Conservation (phyloP, 2,329 filamentous ascomycete genomes). For the Aspergillus sp. region DNA sequence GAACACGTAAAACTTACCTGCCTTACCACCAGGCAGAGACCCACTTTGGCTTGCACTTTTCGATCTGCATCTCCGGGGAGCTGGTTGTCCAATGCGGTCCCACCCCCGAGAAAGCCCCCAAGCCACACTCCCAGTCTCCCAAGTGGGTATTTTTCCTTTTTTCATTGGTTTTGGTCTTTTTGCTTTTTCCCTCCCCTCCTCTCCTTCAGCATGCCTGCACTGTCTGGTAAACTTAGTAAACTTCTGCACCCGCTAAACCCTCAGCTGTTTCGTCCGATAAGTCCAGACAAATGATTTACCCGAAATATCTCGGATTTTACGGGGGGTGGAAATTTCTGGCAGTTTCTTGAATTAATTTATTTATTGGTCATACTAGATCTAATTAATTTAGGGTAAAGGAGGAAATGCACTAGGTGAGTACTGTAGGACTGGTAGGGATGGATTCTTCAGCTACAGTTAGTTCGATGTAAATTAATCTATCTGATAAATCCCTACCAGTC, state of each 20-base stretch:
- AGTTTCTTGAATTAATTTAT: no score
- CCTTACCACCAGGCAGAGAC: neutral
- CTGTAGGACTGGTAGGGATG: neutral
- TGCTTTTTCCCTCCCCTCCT: neutral
- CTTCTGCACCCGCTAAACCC: neutral
- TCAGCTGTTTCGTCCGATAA: neutral
- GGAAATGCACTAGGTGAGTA: neutral
- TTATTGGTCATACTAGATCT: no score
- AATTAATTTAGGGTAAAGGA: no score
- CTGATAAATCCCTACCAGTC: neutral
- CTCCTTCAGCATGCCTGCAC: neutral
- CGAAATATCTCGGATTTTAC: no score
- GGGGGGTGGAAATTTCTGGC: no score
- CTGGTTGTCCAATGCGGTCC: neutral
- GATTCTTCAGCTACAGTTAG: neutral
- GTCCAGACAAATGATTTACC: no score
- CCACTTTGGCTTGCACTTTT: neutral
- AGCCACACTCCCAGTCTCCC: neutral
- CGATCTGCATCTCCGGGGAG: neutral
- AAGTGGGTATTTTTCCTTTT: neutral
- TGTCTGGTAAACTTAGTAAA: neutral
- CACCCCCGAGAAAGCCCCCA: neutral
- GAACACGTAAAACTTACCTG: neutral
- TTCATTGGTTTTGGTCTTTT: neutral
- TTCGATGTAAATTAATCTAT: neutral